Percentiles rank a stretch among this genome's conserved stretches.
These are phyloP conservation scores for Saccharum officinarum DNA, from an alignment of 176 grass and related monocot genomes.

Conservation along the genomic window DNA sequence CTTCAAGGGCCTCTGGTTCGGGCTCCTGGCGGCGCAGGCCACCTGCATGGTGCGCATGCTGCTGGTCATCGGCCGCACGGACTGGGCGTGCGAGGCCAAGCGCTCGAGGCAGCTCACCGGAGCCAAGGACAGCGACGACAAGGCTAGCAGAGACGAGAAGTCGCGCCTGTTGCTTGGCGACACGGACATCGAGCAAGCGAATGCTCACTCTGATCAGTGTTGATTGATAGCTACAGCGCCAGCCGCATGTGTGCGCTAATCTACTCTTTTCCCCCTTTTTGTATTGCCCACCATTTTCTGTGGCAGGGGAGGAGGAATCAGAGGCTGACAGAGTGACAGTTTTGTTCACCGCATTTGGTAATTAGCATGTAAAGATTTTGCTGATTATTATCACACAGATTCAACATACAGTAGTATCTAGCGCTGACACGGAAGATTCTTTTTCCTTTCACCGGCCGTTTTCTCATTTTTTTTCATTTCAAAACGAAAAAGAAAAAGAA, in stretches of 20 bases:
- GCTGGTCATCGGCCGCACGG: slow-evolving; percentile 44
- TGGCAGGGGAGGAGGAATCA: slow-evolving; percentile 12
- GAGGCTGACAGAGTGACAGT: slow-evolving; percentile 42
- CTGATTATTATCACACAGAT: slow-evolving; percentile 12
- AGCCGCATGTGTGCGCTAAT: slow-evolving; percentile 21
- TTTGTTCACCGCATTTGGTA: slow-evolving; percentile 37
- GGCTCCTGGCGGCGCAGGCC: slow-evolving; percentile 71
- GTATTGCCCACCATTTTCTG: background rate
- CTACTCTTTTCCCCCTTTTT: background rate
- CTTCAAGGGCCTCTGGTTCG: slow-evolving; percentile 80
- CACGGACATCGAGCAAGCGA: slow-evolving; percentile 11
- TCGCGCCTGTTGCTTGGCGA: slow-evolving; percentile 23
- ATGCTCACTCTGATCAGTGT: slow-evolving; percentile 20
- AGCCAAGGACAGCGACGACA: slow-evolving; percentile 1
- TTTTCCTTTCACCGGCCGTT: background rate
- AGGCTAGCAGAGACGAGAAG: slow-evolving; percentile 29
- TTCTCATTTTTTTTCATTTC: too few species aligned
- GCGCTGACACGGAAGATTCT: background rate
- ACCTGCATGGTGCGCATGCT: slow-evolving; percentile 83
- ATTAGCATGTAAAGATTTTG: slow-evolving; percentile 52
- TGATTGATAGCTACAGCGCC: slow-evolving; percentile 46
- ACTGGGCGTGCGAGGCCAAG: slow-evolving; percentile 68
- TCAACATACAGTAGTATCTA: background rate
- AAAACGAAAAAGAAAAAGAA: background rate
- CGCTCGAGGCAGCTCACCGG: slow-evolving; percentile 65